Evolutionary conservation across 768 basidiomycete species (phyloP), one percentile per base, ranked within the genome.

Genomic region (Rhodotorula diobovata): DNA sequence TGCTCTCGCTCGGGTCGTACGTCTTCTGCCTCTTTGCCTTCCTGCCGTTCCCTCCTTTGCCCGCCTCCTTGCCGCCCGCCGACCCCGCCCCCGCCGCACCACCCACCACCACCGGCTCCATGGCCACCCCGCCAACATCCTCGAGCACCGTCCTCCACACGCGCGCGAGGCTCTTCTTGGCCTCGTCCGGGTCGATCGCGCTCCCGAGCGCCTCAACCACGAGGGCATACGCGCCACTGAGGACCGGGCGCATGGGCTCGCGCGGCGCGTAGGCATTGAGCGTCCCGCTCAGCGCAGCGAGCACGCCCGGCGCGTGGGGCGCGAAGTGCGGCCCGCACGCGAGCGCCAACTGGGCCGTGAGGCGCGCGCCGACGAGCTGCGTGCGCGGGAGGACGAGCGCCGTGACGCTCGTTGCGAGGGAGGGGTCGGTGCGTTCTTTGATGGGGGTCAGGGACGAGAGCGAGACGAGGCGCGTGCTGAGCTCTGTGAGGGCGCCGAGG

Each of bases 61-160:
- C 48, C 28, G 23, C 51, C 46, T 39, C n/a, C 63, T 61, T 68
- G 21, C 25, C 54, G 10, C 30, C 60, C 21, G 56, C 34, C 6
- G 9, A 5, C 5, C 18, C 30, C 21, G 30, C 41, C 5, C 41
- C 41, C 11, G 41, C 41, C 2, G 14, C 41, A 18, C 14, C 35
- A 4, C 51, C 32, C 16, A 53, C 65, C 5, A 63, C 48, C 18
- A 64, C 68, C 34, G 73, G 73, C 55, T 74, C 73, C 16, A 71
- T 34, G 32, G 73, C 73, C 35, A 71, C 73, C 2, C 48, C 54
- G 11, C 69, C 67, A 41, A 74, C 62, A 34, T 74, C 73, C 63
- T 74, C 73, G 30, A 74, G 63, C 1, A 74, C 65, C 16, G 63
- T 48, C 6, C 73, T 53, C 73, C 73, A 74, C 10, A 74, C 73